Base-by-base conservation (phyloP, 2,329 filamentous ascomycete species). In the Xylariaceae sp. region DNA sequence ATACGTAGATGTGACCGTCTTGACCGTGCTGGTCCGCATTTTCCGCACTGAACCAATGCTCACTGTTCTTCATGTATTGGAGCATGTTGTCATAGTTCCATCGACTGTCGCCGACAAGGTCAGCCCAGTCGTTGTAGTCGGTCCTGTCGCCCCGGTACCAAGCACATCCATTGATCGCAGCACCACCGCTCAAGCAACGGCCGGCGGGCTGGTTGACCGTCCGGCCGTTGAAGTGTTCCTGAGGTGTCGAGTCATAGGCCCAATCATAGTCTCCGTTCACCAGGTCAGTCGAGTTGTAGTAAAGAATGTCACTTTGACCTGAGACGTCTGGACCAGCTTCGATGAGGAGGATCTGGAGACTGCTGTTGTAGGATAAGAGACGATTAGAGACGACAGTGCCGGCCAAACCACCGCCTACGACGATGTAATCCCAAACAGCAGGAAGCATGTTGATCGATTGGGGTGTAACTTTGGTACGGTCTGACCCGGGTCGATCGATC, bases 101-200 rank as follows among this genome's bases (percentile, higher is more conserved):
- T 11, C 34, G 34, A 19, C 7, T 24, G 24, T 37, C 34, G n/a
- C 24, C 24, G 3, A 37, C 34, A 15, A 37, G n/a, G 19, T 37
- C 34, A 15, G 34, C 34, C 34, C 34, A 37, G 19, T 37, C 34
- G 17, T 37, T 37, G 15, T 37, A 37, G 19, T 37, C 34, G 17
- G 34, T 37, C n/a, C 16, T n/a, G 15, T 37, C 34, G 8, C 34
- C 34, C 4, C 34, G 34, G 11, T 19, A 19, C 34, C 34, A 37
- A 11, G n/a, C 31, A 33, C 31, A 33, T 33, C 34, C 34, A 42
- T 74, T 72, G 30, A 67, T 66, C 3, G 61, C 57, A 1, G 62
- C 60, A 4, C 65, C 61, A 0, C 69, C 70, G 1, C 66, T 64
- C 3, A 74, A 55, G 2, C 60, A 64, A 39, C 68, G 72, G 3